Conservation (phyloP, 345 rosid genomes). For the Cardamine chenopodiifolia region DNA sequence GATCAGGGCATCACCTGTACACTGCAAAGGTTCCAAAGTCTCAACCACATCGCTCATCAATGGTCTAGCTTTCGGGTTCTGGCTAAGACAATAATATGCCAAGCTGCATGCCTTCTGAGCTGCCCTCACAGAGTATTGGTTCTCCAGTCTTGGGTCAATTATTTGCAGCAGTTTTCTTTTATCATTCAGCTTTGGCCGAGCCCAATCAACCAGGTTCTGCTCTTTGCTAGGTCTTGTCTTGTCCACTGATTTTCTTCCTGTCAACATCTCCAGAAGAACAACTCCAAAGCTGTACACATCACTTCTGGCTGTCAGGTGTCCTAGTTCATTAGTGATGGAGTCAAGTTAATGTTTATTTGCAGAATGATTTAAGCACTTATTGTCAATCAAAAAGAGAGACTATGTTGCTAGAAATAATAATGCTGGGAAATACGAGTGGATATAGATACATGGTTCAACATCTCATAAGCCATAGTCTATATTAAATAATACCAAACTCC, state of each 20-base stretch:
- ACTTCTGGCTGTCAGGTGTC: constrained; percentile 94
- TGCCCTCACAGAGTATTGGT: constrained; percentile 86
- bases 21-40: constrained; percentile 89
- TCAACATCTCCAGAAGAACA: constrained; percentile 88
- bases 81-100: constrained; percentile 93
- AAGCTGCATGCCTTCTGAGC: constrained; percentile 96
- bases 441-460: constrained; percentile 16
- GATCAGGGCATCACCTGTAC: constrained; percentile 48
- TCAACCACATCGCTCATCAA: constrained; percentile 96
- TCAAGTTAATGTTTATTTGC: constrained; percentile 28
- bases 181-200: constrained; percentile 93
- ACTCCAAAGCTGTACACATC: constrained; percentile 98
- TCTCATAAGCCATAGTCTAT: not conserved
- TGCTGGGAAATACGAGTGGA: not conserved
- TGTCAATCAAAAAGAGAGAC: constrained; percentile 8
- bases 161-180: constrained; percentile 85
- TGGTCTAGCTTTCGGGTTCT: constrained; percentile 97
- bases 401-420: not conserved
- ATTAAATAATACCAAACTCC: constrained; percentile 6
- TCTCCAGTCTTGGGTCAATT: constrained; percentile 86
- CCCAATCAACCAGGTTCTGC: constrained; percentile 98
- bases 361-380: constrained; percentile 11
- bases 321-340: constrained; percentile 49
- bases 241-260: constrained; percentile 93
- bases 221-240: constrained; percentile 94